Percentiles rank a stretch among this genome's conserved stretches.
Evolutionary conservation across 352 stramenopile genomes (phyloP).

Genomic region (Pythium aphanidermatum): DNA sequence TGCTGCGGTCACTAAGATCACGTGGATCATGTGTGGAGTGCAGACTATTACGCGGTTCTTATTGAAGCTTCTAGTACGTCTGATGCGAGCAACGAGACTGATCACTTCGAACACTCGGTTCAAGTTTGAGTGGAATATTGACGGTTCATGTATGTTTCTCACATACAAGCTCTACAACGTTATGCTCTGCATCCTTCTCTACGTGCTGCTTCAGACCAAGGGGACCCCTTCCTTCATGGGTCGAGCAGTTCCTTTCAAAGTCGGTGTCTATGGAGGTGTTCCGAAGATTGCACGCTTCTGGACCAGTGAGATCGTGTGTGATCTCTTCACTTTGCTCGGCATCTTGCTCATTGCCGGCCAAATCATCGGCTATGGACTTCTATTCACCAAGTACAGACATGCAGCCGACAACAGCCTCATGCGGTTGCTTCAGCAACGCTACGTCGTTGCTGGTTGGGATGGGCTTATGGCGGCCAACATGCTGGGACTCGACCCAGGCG

Average conservation of each 20-base stretch:
- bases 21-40: conserved; percentile 52
- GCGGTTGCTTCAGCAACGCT: conserved; percentile 38
- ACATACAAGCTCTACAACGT: conserved; percentile 61
- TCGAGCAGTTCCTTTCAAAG: conserved; percentile 20
- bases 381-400: conserved; percentile 32
- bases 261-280: conserved; percentile 31
- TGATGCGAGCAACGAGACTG: conserved; percentile 28
- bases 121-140: conserved; percentile 43
- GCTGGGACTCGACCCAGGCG: conserved; percentile 40
- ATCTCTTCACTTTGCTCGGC: conserved; percentile 32
- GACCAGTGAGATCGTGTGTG: conserved; percentile 47
- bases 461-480: conserved; percentile 23
- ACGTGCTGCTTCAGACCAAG: conserved; percentile 26
- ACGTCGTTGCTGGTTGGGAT: conserved; percentile 49
- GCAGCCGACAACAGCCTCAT: conserved; percentile 42
- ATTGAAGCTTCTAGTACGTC: conserved; percentile 26
- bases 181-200: conserved; percentile 37
- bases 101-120: conserved; percentile 24
- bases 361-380: conserved; percentile 22
- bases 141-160: conserved; percentile 38
- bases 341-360: conserved; percentile 26
- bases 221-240: conserved; percentile 42
- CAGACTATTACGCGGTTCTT: conserved; percentile 28
- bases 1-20: conserved; percentile 37
- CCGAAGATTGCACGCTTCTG: conserved; percentile 37